Percentiles rank a stretch among this genome's conserved stretches.
phyloP scores from a whole-genome alignment of 2,329 filamentous ascomycete species.

The Harringtonia aguacate region DNA sequence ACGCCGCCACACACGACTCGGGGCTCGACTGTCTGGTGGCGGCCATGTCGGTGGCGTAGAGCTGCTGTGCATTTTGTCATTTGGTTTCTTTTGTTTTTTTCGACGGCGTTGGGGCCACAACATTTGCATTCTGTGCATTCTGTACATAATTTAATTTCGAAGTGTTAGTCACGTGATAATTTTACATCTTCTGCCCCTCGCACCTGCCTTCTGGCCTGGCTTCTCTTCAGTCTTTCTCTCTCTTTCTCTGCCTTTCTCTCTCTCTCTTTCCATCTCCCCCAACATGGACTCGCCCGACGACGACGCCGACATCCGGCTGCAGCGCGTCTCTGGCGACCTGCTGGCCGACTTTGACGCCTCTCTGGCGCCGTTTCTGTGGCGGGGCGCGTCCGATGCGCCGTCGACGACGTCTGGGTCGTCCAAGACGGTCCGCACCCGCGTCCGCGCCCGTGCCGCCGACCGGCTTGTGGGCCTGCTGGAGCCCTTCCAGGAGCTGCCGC shows the following conservation, averaged over 20 bases:
- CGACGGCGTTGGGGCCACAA: no score
- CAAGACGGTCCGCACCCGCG: conserved; percentile 5
- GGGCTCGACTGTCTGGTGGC: conserved; percentile 59
- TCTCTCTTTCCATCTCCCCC: no score
- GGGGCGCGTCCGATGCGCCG: background rate
- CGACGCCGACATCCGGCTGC: conserved; percentile 51
- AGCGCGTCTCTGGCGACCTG: conserved; percentile 48
- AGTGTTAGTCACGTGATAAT: no score
- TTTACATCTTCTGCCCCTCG: background rate
- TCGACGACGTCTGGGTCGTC: no score
- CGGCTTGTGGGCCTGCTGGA: conserved; percentile 47
- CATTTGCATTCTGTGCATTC: no score
- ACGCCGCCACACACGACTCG: conserved; percentile 51
- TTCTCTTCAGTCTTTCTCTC: no score
- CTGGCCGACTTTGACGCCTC: conserved; percentile 46
- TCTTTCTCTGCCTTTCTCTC: no score
- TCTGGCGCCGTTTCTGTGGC: conserved; percentile 35
- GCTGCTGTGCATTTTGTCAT: no score
- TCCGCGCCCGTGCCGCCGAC: conserved; percentile 12
- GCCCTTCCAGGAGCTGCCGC: conserved; percentile 89
- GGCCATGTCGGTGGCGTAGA: conserved; percentile 35
- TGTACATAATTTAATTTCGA: no score
- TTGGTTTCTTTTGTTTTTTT: no score
- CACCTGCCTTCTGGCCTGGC: background rate
- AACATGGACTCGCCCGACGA: conserved; percentile 50